Base-by-base conservation (phyloP, 1,139 yeast species). In the Wickerhamiella infanticola region DNA sequence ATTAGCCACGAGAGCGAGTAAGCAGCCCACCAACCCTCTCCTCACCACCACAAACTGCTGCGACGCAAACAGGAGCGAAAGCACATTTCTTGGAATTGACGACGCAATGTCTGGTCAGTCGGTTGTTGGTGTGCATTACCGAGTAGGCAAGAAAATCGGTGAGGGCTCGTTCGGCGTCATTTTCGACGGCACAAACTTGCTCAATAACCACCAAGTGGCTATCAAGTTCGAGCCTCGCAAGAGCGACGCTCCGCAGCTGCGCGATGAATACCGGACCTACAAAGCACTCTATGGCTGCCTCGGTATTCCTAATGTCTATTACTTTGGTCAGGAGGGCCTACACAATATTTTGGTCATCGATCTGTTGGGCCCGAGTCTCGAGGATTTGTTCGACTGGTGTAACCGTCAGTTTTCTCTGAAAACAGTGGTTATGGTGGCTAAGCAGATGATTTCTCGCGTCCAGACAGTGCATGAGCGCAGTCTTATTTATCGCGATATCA, bases 121-220 rank as follows among this genome's bases (percentile, higher is more conserved):
- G 45, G 75, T 76, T 43, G 80, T 77, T 44, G 82, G 82, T 45
- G 71, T 75, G 41, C 97, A 90, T 69, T 90, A 85, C 68, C 86
- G 90, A 54, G 86, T 90, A 50, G 98, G 96, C 43, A 86, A 86
- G 62, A 90, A 90, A 67, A 90, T 90, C 50, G 98, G 98, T 38
- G 97, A 90, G 65, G 98, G 98, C 23, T 88, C 97, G 1, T 90
- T 90, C 68, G 98, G 98, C 24, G 90, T 88, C 45, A 88, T 90
- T 46, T 90, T 88, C 63, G 96, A 88, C 66, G 98, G 98, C 35
- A 78, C 83, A 48, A 90, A 90, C 62, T 70, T 90, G 53, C 72
- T 90, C 55, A 84, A 83, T 61, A 79, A 68, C 74, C 83, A 61
- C 74, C 94, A 66, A 72, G 97, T 66, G 33, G 81, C 81, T 13